These are phyloP conservation scores for Gillenia trifoliata DNA, from an alignment of 306 rosid species.

Conservation along the genomic window DNA sequence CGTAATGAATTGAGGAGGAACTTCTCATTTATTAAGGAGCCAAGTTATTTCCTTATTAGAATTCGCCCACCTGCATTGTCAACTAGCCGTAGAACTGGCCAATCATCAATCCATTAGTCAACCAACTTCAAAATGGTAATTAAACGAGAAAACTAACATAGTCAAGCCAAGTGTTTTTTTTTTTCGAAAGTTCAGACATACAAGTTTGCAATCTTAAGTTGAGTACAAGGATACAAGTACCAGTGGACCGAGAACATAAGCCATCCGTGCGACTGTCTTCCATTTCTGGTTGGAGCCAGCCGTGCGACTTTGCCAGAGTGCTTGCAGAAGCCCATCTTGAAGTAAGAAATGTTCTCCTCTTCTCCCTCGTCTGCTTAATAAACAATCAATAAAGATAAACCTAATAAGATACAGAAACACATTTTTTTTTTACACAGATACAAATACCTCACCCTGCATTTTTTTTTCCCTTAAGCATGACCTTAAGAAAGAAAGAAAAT, in stretches of 20 bases:
- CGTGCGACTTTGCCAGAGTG: neutral
- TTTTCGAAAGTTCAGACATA: neutral
- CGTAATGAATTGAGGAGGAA: too few species aligned
- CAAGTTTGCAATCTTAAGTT: neutral
- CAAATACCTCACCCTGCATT: neutral
- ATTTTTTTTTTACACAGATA: neutral
- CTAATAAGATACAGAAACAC: neutral
- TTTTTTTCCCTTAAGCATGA: neutral
- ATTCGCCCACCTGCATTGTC: neutral
- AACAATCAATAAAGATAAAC: slow-evolving; percentile 3
- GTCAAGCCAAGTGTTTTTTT: neutral
- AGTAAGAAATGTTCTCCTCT: neutral
- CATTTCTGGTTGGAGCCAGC: neutral
- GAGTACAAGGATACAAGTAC: neutral
- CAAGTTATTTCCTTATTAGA: neutral
- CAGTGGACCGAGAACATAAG: neutral
- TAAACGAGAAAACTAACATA: neutral
- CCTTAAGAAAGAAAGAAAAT: neutral
- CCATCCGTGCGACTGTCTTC: neutral
- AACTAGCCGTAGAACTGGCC: neutral
- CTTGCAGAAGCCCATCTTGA: neutral
- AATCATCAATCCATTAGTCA: neutral
- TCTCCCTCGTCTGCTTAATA: slow-evolving; percentile 14
- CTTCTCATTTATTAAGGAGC: too few species aligned
- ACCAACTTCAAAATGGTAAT: neutral